phyloP scores from a whole-genome alignment of 768 basidiomycete genomes.

The Pleurotus salmoneostramineus region DNA sequence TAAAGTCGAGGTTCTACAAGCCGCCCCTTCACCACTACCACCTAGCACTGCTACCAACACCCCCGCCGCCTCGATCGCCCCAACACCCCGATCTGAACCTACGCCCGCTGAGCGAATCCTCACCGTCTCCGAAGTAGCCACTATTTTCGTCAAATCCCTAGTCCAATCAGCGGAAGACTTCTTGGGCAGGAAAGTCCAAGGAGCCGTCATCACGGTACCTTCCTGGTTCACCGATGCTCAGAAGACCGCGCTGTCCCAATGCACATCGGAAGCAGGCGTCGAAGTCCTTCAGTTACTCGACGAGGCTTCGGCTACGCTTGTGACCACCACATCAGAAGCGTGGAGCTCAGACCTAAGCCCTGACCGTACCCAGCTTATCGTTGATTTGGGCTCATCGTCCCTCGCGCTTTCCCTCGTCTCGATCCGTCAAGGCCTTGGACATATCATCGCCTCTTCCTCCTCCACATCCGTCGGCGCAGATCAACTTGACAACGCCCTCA shows the following conservation, averaged over 20 bases:
- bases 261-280: slow-evolving; percentile 79
- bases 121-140: slow-evolving; percentile 78
- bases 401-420: slow-evolving; percentile 68
- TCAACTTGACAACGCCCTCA: slow-evolving; percentile 74
- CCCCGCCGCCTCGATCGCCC: slow-evolving; percentile 60
- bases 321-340: slow-evolving; percentile 45
- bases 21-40: slow-evolving; percentile 68
- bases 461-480: slow-evolving; percentile 55
- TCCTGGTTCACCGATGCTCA: slow-evolving; percentile 69
- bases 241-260: slow-evolving; percentile 64
- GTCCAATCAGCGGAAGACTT: slow-evolving; percentile 88
- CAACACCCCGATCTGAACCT: slow-evolving; percentile 76
- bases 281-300: slow-evolving; percentile 84
- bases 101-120: slow-evolving; percentile 63
- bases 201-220: slow-evolving; percentile 84
- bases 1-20: slow-evolving; percentile 76
- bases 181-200: slow-evolving; percentile 72
- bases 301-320: slow-evolving; percentile 76
- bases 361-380: slow-evolving; percentile 76
- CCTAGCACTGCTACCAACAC: slow-evolving; percentile 38
- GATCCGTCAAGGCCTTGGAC: slow-evolving; percentile 70
- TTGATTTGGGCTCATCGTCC: slow-evolving; percentile 79
- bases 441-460: slow-evolving; percentile 54
- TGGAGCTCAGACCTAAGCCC: slow-evolving; percentile 36
- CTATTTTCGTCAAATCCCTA: slow-evolving; percentile 83